These are phyloP conservation scores for Aegilops bicornis DNA, from an alignment of 176 grass and related monocot species.

Conservation along the genomic window DNA sequence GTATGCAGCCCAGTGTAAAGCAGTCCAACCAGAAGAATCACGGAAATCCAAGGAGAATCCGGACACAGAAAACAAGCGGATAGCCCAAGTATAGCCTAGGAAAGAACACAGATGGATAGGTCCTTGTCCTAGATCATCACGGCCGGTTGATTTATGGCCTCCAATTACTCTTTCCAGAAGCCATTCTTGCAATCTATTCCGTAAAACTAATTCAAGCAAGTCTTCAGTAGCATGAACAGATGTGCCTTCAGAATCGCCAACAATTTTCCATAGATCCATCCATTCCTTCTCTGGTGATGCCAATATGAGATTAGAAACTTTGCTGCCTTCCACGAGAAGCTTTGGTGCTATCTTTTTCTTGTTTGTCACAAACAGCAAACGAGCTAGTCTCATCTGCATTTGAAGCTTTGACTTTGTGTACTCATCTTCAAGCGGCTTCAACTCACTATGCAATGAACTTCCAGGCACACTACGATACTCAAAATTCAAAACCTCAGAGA, in stretches of 20 bases:
- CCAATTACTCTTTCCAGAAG: constrained; percentile 78
- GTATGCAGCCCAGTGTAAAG: constrained; percentile 90
- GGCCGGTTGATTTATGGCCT: constrained; percentile 66
- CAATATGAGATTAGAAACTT: constrained; percentile 64
- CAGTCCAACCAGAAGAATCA: constrained; percentile 92
- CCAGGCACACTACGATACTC: constrained; percentile 49
- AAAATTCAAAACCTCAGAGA: constrained; percentile 78
- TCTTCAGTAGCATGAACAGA: constrained; percentile 36
- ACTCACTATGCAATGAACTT: constrained; percentile 18
- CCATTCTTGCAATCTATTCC: constrained; percentile 93
- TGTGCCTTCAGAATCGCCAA: constrained; percentile 28
- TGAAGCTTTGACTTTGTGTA: constrained; percentile 45
- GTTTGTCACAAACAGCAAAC: constrained; percentile 63
- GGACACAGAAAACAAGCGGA: constrained; percentile 70
- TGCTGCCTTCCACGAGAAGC: constrained; percentile 57
- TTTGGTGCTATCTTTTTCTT: constrained; percentile 57
- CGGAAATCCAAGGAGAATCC: constrained; percentile 96
- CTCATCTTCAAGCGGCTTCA: constrained; percentile 40
- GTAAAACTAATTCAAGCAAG: constrained; percentile 82
- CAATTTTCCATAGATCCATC: constrained; percentile 56
- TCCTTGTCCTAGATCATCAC: constrained; percentile 81
- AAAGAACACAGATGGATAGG: constrained; percentile 92
- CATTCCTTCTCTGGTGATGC: constrained; percentile 76
- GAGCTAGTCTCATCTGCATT: constrained; percentile 74
- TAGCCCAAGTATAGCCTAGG: constrained; percentile 87